phyloP scores from a whole-genome alignment of 192 early-diverging fungal species.

The Coemansia sp. region DNA sequence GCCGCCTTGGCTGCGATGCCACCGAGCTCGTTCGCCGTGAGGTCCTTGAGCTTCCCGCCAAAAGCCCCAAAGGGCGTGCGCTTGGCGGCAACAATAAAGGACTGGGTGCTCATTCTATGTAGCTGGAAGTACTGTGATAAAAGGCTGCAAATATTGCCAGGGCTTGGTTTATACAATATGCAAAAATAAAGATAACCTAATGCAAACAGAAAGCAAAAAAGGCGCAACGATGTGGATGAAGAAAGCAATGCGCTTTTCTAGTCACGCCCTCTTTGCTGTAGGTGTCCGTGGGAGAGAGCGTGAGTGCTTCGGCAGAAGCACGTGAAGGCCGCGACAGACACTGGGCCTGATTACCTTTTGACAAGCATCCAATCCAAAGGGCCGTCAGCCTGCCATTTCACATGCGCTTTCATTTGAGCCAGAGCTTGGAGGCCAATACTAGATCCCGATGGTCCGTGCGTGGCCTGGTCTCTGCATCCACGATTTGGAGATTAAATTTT shows the following conservation, averaged over 20 bases:
- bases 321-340: no score
- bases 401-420: no score
- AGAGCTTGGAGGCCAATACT: no score
- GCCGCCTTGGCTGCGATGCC: conserved; percentile 91
- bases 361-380: no score
- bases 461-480: no score
- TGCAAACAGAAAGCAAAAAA: not conserved
- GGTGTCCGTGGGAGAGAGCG: no score
- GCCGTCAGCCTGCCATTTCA: no score
- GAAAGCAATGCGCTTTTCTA: not conserved
- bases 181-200: not conserved
- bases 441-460: no score
- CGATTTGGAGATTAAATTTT: no score
- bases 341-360: no score
- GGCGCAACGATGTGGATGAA: not conserved
- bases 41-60: conserved; percentile 88
- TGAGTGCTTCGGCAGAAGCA: no score
- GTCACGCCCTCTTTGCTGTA: no score
- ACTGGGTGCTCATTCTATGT: conserved; percentile 48
- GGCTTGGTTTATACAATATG: not conserved
- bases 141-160: not conserved
- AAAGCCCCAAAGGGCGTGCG: conserved; percentile 90
- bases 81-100: conserved; percentile 79
- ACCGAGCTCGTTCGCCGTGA: conserved; percentile 81
- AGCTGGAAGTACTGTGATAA: not conserved